Evolutionary conservation across 1,284 basidiomycete species (phyloP).

Genomic region (Albatrellus sp.): DNA sequence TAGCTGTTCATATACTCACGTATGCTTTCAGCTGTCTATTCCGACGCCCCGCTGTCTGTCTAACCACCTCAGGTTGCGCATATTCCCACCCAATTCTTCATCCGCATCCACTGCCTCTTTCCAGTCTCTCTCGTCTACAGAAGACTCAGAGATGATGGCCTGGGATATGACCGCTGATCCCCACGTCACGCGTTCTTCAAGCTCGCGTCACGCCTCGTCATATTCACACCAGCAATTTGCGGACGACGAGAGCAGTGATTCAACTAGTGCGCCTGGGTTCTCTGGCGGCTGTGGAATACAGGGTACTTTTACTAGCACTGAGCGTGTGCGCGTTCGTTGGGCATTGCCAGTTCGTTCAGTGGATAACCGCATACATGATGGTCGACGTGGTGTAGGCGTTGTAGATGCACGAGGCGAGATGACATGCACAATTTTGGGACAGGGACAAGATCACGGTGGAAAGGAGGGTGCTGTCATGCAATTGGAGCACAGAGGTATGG

Average conservation of each 20-base stretch:
- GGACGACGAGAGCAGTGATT: conserved; percentile 72
- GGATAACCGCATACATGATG: conserved; percentile 28
- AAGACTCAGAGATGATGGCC: conserved; percentile 39
- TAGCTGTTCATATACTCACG: neutral
- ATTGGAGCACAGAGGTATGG: conserved; percentile 59
- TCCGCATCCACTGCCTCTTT: conserved; percentile 42
- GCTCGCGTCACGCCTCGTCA: conserved; percentile 34
- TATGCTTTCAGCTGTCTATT: conserved; percentile 43
- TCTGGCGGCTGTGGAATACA: conserved; percentile 55
- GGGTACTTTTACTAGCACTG: conserved; percentile 67
- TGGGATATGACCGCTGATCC: conserved; percentile 75
- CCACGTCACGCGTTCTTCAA: conserved; percentile 46
- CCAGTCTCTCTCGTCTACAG: conserved; percentile 64
- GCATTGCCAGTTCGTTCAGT: conserved; percentile 48
- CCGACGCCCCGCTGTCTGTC: conserved; percentile 66
- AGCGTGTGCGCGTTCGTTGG: conserved; percentile 65
- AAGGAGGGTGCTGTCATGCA: conserved; percentile 53
- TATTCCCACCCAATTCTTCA: conserved; percentile 44
- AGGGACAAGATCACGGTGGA: conserved; percentile 24
- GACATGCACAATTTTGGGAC: conserved; percentile 44
- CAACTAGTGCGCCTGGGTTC: conserved; percentile 38
- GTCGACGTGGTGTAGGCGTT: conserved; percentile 53
- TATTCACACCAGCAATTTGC: conserved; percentile 58
- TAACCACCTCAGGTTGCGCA: conserved; percentile 59
- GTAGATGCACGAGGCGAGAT: conserved; percentile 53